Conservation (phyloP, 768 basidiomycete genomes). For the Pleurotus eryngii region DNA sequence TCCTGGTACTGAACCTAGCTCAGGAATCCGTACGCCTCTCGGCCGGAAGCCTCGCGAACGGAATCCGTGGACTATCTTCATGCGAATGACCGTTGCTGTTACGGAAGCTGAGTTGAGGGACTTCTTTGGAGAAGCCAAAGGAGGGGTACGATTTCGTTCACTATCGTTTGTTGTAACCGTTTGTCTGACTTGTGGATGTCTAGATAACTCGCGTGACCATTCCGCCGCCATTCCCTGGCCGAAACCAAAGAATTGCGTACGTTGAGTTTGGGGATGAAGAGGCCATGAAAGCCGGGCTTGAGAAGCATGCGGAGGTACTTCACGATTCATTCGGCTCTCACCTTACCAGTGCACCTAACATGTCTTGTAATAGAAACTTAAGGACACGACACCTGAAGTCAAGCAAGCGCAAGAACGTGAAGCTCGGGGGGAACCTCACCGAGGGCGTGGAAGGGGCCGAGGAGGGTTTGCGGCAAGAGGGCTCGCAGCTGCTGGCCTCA, state of each 20-base stretch:
- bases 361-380: slow-evolving; percentile 53
- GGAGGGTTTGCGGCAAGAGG: slow-evolving; percentile 62
- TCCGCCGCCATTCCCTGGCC: slow-evolving; percentile 45
- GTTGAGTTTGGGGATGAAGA: slow-evolving; percentile 91
- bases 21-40: slow-evolving; percentile 71
- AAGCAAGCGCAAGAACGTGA: slow-evolving; percentile 67
- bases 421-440: slow-evolving; percentile 36
- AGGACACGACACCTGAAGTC: slow-evolving; percentile 62
- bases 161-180: neutral
- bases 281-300: slow-evolving; percentile 75
- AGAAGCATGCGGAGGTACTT: slow-evolving; percentile 66
- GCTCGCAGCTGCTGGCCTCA: slow-evolving; percentile 70
- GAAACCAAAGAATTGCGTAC: slow-evolving; percentile 65
- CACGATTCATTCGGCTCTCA: slow-evolving; percentile 15
- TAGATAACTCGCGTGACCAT: slow-evolving; percentile 71
- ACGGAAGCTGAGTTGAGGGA: slow-evolving; percentile 68
- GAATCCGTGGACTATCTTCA: slow-evolving; percentile 84
- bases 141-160: slow-evolving; percentile 45
- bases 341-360: neutral
- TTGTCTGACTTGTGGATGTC: slow-evolving; percentile 1
- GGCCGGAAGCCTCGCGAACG: slow-evolving; percentile 51
- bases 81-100: slow-evolving; percentile 54
- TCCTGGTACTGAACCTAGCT: slow-evolving; percentile 52
- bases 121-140: slow-evolving; percentile 72
- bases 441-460: slow-evolving; percentile 53